Conservation (phyloP, 2,329 filamentous ascomycete genomes). For the Aspergillus ibericus region DNA sequence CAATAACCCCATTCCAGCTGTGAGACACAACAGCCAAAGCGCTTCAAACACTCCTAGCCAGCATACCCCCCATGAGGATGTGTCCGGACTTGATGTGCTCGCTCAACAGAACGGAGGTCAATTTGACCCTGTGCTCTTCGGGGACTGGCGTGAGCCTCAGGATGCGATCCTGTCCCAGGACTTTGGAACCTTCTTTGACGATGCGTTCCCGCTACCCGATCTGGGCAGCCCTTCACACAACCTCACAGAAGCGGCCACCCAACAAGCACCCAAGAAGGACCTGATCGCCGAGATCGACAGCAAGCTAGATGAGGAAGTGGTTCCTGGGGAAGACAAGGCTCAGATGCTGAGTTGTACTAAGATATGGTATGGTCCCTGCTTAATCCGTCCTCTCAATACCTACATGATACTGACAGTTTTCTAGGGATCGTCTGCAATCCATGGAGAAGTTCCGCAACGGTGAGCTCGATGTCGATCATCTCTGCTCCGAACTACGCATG, state of each 20-base stretch:
- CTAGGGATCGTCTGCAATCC: slow-evolving; percentile 83
- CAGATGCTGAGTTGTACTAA: slow-evolving; percentile 81
- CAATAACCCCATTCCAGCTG: slow-evolving; percentile 45
- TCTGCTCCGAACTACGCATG: slow-evolving; percentile 89
- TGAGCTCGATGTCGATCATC: slow-evolving; percentile 87
- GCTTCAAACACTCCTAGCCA: slow-evolving; percentile 30
- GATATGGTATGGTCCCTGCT: slow-evolving; percentile 71
- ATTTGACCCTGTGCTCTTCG: slow-evolving; percentile 90
- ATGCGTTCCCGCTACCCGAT: slow-evolving; percentile 75
- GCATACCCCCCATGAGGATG: slow-evolving; percentile 4
- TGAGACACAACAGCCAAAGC: slow-evolving; percentile 33
- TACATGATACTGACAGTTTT: slow-evolving; percentile 2
- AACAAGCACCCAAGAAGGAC: slow-evolving; percentile 59
- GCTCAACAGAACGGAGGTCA: slow-evolving; percentile 77
- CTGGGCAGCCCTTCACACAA: slow-evolving; percentile 79
- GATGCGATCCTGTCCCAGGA: slow-evolving; percentile 72
- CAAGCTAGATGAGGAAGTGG: slow-evolving; percentile 66
- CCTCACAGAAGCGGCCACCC: slow-evolving; percentile 36
- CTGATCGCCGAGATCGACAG: slow-evolving; percentile 76
- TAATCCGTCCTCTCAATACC: neutral
- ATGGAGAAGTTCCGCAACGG: slow-evolving; percentile 86
- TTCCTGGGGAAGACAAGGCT: slow-evolving; percentile 59
- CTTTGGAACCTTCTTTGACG: slow-evolving; percentile 72
- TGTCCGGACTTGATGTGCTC: slow-evolving; percentile 62
- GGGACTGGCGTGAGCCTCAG: slow-evolving; percentile 87